Conservation (phyloP, 345 rosid species). For the Kernera saxatilis region DNA sequence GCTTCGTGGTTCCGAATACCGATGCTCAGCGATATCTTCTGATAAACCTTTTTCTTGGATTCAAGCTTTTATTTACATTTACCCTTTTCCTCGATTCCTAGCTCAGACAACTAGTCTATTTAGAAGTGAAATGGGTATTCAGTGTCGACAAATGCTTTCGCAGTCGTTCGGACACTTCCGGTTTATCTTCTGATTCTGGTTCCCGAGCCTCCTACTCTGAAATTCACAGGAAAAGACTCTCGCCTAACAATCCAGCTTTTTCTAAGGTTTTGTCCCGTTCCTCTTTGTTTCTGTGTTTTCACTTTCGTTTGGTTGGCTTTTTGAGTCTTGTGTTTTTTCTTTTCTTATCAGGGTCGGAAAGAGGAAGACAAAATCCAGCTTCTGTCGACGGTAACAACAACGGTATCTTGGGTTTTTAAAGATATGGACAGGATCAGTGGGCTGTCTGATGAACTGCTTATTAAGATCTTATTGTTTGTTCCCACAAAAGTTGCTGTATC, state of each 20-base stretch:
- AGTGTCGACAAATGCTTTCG: background rate
- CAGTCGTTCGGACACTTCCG: background rate
- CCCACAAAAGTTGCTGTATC: slow-evolving; percentile 7
- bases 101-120: background rate
- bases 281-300: background rate
- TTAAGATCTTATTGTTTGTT: background rate
- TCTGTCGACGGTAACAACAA: background rate
- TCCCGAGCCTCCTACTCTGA: no score
- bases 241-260: background rate
- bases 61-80: background rate
- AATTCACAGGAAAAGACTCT: background rate
- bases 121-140: background rate
- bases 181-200: background rate
- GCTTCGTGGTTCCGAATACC: no score
- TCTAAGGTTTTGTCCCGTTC: background rate
- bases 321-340: background rate
- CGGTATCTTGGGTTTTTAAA: background rate
- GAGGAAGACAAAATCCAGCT: background rate
- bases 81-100: background rate
- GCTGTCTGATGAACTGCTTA: background rate
- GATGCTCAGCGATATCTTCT: background rate
- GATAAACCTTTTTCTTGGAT: background rate
- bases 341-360: background rate
- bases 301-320: background rate
- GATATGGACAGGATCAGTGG: slow-evolving; percentile 2